A percentile compares a stretch with the other conserved stretches of the same genome.
These are phyloP conservation scores for Grifola frondosa DNA, from an alignment of 1,284 basidiomycete species.

Conservation along the genomic window DNA sequence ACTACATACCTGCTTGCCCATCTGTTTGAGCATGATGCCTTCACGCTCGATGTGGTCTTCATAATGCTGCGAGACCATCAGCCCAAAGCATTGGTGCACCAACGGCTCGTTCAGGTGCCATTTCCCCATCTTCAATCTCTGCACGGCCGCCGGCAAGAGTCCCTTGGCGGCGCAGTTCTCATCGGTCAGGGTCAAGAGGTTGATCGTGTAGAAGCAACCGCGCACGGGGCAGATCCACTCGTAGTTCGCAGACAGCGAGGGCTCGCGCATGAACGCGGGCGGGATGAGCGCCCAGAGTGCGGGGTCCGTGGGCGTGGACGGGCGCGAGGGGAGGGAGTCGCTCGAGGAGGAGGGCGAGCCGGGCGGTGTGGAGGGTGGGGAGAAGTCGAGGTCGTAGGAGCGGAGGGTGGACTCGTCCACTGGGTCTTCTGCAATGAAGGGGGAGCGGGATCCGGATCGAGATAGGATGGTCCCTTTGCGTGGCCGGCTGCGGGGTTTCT, in stretches of 20 bases:
- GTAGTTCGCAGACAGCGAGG: constrained; percentile 16
- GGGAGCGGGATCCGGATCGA: constrained; percentile 2
- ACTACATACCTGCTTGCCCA: constrained; percentile 17
- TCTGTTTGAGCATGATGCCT: constrained; percentile 17
- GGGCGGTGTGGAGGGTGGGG: constrained; percentile 43
- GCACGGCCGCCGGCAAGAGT: constrained; percentile 13
- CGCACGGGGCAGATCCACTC: constrained; percentile 27
- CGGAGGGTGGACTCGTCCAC: constrained; percentile 25
- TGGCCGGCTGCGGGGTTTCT: constrained; percentile 4
- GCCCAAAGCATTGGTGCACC: constrained; percentile 18
- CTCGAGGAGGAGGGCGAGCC: constrained; percentile 38
- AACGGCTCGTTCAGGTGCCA: constrained; percentile 17
- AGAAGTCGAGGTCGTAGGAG: constrained; percentile 51
- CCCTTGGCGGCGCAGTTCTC: constrained; percentile 14
- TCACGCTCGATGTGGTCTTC: constrained; percentile 18
- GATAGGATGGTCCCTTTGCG: background rate
- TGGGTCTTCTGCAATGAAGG: constrained; percentile 1
- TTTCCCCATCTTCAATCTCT: constrained; percentile 5
- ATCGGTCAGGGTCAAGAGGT: constrained; percentile 22
- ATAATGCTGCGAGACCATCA: constrained; percentile 19
- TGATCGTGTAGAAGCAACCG: constrained; percentile 23
- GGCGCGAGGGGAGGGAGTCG: constrained; percentile 11
- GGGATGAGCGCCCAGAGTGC: constrained; percentile 23
- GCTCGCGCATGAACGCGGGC: constrained; percentile 16
- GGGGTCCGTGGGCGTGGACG: constrained; percentile 19